Base-by-base conservation (phyloP, 1,284 basidiomycete genomes). In the Takashimella tepidaria region DNA sequence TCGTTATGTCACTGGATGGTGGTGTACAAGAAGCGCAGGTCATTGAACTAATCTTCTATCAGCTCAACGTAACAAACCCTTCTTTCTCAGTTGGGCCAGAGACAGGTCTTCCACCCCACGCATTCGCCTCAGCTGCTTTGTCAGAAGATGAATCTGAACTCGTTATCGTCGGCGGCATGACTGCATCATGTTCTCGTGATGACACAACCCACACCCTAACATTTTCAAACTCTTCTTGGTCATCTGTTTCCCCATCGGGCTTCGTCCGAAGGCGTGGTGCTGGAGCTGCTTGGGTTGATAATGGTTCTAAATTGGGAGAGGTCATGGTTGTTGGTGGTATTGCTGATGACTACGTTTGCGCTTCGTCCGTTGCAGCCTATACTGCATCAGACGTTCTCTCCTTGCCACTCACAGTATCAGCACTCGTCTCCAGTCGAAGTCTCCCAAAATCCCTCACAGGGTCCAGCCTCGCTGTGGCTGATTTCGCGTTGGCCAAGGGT, bases 261-360 rank as follows among this genome's bases (percentile, higher is more conserved):
- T 51, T 74, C 16, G 53, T 66, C 22, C 60, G 74, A 26, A 55
- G 73, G 22, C 55, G 71, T 47, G 72, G 72, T 5, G 62, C 69
- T 13, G 67, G 55, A 8, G 67, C 66, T 44, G 67, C 56, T 13
- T 59, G 55, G 41, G 58, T 66, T 12, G 59, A 61, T 27, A 63
- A 64, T 50, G 55, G 60, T 23, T 57, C 58, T 4, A 55, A 55
- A 13, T 42, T 61, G n/a, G 64, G 65, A 5, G 60, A 58, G 23
- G 40, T 72, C 19, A 65, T 73, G 56, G 58, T 74, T 41, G 64
- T 76, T 20, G 74, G 73, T 4, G 74, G 74, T 49, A 55, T 75
- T 16, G 60, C 66, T 20, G 74, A 76, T 53, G 60, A 61, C 47
- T 70, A 69, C 45, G 63, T 66, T 5, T 76, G 74, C 55, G 57